Percentiles rank a stretch among this genome's conserved stretches.
phyloP scores from a whole-genome alignment of 2,329 filamentous ascomycete species.

The Diaporthe sp. region DNA sequence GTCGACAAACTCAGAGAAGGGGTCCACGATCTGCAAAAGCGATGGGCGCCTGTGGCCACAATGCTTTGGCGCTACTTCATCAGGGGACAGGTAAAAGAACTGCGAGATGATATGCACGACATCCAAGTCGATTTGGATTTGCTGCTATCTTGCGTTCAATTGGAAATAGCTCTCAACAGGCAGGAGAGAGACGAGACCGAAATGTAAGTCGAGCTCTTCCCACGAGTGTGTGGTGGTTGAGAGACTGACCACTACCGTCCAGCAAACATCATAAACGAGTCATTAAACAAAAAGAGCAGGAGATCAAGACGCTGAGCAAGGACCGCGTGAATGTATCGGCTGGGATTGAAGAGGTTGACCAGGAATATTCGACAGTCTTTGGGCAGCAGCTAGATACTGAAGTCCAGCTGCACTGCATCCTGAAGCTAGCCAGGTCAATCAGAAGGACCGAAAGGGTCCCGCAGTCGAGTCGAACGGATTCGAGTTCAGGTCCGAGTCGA shows the following conservation, averaged over 20 bases:
- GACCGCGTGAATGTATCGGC: neutral
- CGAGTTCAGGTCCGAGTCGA: neutral
- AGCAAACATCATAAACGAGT: neutral
- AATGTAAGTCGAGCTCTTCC: neutral
- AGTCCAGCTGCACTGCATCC: neutral
- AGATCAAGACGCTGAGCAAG: neutral
- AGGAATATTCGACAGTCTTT: neutral
- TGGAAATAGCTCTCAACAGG: neutral
- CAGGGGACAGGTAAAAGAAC: neutral
- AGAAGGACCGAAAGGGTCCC: neutral
- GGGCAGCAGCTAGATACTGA: neutral
- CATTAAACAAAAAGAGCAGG: neutral
- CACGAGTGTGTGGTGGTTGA: neutral
- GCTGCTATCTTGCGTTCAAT: neutral
- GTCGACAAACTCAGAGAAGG: neutral
- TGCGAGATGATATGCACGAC: neutral
- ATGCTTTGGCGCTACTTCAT: neutral
- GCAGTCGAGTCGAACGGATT: neutral
- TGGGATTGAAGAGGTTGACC: neutral
- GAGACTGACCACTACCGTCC: neutral
- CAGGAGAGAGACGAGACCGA: neutral
- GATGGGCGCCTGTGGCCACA: neutral
- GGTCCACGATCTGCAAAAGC: neutral
- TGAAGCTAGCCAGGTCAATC: neutral
- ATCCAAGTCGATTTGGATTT: neutral